Percentiles rank a stretch among this genome's conserved stretches.
phyloP scores from a whole-genome alignment of 129 eudicot genomes.

The Flaveria trinervia region DNA sequence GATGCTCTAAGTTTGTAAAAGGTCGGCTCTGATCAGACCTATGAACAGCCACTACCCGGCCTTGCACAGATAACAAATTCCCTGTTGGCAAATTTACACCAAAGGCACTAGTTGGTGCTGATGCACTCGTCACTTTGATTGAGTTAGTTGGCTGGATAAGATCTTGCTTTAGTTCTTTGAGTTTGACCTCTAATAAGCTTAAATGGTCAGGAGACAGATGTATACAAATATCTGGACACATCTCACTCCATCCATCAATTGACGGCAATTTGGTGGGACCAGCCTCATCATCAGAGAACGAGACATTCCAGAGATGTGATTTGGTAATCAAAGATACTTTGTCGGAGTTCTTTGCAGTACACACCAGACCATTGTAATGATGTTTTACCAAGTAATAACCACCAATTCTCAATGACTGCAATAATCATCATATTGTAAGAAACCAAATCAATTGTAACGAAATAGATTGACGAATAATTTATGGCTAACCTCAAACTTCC shows the following conservation, averaged over 20 bases:
- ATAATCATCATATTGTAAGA: conserved; percentile 14
- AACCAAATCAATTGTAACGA: not conserved
- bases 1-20: conserved; percentile 22
- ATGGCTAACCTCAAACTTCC: conserved; percentile 59
- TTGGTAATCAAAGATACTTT: conserved; percentile 43
- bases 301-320: conserved; percentile 52
- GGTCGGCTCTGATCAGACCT: conserved; percentile 32
- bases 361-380: conserved; percentile 45
- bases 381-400: conserved; percentile 61
- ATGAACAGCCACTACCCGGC: conserved; percentile 67
- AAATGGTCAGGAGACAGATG: conserved; percentile 43
- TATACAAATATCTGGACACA: conserved; percentile 44
- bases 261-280: conserved; percentile 26
- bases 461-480: conserved; percentile 10
- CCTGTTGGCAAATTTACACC: conserved; percentile 56
- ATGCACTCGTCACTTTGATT: conserved; percentile 38
- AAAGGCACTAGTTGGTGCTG: conserved; percentile 26
- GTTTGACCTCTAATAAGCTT: conserved; percentile 41
- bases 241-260: conserved; percentile 23
- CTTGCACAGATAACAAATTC: conserved; percentile 53
- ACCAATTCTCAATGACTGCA: conserved; percentile 69
- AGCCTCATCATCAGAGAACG: conserved; percentile 45
- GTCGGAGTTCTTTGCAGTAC: conserved; percentile 33
- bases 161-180: conserved; percentile 36
- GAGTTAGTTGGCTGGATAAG: conserved; percentile 37